Base-by-base conservation (phyloP, 495 filamentous ascomycete species). In the Alectoria sarmentosa region DNA sequence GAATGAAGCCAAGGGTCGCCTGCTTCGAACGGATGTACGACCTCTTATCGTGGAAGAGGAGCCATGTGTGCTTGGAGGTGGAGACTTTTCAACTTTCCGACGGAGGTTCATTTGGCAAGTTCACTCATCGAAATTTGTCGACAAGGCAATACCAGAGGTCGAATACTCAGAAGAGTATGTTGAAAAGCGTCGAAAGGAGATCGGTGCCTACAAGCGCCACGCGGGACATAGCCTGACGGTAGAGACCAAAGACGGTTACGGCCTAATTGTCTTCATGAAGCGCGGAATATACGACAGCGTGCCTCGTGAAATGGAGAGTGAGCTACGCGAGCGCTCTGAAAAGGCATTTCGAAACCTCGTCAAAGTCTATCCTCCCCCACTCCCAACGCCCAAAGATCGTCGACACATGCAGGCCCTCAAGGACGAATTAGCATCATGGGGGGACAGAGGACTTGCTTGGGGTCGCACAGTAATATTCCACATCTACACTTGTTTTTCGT, bases 211-310 rank as follows among this genome's bases (percentile, higher is more conserved):
- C 57, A 34, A 23, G 15, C 15, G 7, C 4, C 19, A n/a, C 36
- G 38, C 57, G 21, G 38, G 23, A 2, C 15, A 38, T 8, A 60
- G 57, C 36, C 11, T 41, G 32, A 7, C 23, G 32, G 36, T 60
- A 3, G 32, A 60, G 36, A 60, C 57, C 34, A n/a, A 34, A 15
- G 57, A 60, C 23, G 57, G 57, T 9, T 60, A 39, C 61, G 57
- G 57, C 32, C 57, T 60, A 13, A 38, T 60, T n/a, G 38, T 60
- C 15, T 19, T 38, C 30, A 38, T 60, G 32, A 60, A 60, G 23
- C 32, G 57, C 10, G 57, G 57, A n/a, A 60, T 60, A 34, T 60
- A 60, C 57, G n/a, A 14, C 32, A 26, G n/a, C 34, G 23, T 19
- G 34, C 38, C 57, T 38, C 28, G 54, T 11, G 57, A 21, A 34